Evolutionary conservation across 768 basidiomycete species (phyloP).

Genomic region (Auricularia sp.): DNA sequence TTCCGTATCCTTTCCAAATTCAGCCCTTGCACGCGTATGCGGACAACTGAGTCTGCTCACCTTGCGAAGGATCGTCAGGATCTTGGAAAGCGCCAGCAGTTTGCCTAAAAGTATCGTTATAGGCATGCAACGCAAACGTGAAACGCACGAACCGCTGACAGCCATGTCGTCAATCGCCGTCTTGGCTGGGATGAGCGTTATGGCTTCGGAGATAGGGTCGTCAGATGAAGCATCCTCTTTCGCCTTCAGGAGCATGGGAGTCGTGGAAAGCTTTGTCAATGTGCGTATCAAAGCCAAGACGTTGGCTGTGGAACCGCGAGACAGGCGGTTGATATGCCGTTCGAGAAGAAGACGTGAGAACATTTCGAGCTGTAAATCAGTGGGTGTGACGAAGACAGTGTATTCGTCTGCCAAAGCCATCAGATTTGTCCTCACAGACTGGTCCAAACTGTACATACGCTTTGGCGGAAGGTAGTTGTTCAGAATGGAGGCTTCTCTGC

Average conservation of each 20-base stretch:
- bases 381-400: slow-evolving; percentile 92
- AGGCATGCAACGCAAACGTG: neutral
- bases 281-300: slow-evolving; percentile 70
- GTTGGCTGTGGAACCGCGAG: slow-evolving; percentile 62
- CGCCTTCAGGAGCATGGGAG: slow-evolving; percentile 58
- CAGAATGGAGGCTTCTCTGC: slow-evolving; percentile 76
- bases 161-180: slow-evolving; percentile 59
- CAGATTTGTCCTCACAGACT: neutral
- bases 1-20: slow-evolving; percentile 45
- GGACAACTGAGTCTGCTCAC: slow-evolving; percentile 24
- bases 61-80: slow-evolving; percentile 51
- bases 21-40: slow-evolving; percentile 3
- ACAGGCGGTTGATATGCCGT: slow-evolving; percentile 55
- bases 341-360: slow-evolving; percentile 67
- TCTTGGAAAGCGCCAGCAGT: slow-evolving; percentile 50
- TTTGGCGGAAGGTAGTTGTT: slow-evolving; percentile 85
- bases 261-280: slow-evolving; percentile 87
- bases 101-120: slow-evolving; percentile 48
- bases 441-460: slow-evolving; percentile 37
- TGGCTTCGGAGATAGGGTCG: slow-evolving; percentile 46
- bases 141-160: slow-evolving; percentile 56
- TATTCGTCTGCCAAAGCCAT: slow-evolving; percentile 68
- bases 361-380: slow-evolving; percentile 68
- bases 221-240: slow-evolving; percentile 28
- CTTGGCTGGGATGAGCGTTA: slow-evolving; percentile 48